These are phyloP conservation scores for Phyllosticta citrichinensis DNA, from an alignment of 2,329 filamentous ascomycete genomes.

Conservation along the genomic window DNA sequence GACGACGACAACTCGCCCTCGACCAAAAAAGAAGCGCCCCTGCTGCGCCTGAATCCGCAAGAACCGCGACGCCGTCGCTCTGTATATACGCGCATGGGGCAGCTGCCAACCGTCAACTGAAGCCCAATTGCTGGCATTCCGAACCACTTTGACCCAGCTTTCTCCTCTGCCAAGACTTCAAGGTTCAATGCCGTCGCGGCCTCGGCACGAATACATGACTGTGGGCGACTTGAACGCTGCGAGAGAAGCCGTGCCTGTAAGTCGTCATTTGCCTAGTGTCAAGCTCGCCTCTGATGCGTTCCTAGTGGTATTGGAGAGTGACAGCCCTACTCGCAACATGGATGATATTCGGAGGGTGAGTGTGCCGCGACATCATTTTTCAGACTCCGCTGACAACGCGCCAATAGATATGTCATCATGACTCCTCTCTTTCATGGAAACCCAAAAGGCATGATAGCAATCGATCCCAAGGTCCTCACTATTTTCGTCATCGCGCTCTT, in stretches of 20 bases:
- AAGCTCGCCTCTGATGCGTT: background rate
- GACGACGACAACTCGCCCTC: background rate
- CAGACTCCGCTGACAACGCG: constrained; percentile 13
- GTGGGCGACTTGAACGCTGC: constrained; percentile 9
- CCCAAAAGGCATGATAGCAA: constrained; percentile 22
- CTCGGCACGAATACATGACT: constrained; percentile 8
- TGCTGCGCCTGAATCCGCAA: background rate
- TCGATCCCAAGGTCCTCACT: constrained; percentile 30
- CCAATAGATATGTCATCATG: constrained; percentile 37
- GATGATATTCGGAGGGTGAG: constrained; percentile 40
- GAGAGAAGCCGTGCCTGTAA: constrained; percentile 6
- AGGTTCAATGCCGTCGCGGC: background rate
- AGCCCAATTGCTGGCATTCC: background rate
- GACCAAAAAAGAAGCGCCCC: background rate
- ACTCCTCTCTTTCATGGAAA: constrained; percentile 36
- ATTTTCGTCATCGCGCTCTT: constrained; percentile 39
- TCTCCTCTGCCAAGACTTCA: background rate
- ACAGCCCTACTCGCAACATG: constrained; percentile 34
- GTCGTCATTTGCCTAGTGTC: background rate
- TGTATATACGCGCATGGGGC: background rate
- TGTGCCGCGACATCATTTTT: constrained; percentile 2
- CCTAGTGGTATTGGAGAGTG: constrained; percentile 40
- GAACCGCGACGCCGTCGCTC: background rate
- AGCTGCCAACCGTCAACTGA: background rate
- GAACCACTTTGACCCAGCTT: background rate